Conservation (phyloP, 192 early-diverging fungal species). For the Borealophlyctis nickersoniae region DNA sequence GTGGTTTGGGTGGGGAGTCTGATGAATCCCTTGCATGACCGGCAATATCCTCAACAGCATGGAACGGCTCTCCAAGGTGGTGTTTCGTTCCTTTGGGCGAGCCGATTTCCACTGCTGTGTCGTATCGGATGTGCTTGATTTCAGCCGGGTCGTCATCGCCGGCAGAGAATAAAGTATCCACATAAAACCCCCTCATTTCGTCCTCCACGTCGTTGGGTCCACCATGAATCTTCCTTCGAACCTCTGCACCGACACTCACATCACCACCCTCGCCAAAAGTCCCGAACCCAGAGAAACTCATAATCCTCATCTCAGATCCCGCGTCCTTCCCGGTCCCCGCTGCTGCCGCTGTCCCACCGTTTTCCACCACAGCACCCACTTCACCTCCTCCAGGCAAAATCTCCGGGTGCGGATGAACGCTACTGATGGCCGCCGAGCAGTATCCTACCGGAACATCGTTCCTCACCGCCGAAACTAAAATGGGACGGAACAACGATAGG, state of each 20-base stretch:
- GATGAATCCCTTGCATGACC: not conserved
- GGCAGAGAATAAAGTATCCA: slow-evolving; percentile 3
- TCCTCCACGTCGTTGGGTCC: not conserved
- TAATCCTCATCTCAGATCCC: slow-evolving; percentile 1
- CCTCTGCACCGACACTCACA: no score
- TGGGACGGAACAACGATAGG: slow-evolving; percentile 1
- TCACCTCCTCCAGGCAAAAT: slow-evolving; percentile 5
- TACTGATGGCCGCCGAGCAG: slow-evolving; percentile 15
- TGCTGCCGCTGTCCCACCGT: not conserved
- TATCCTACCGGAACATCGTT: slow-evolving; percentile 26
- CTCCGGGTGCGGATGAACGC: slow-evolving; percentile 13
- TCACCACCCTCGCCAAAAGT: no score
- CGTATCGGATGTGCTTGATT: not conserved
- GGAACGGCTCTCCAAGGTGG: not conserved
- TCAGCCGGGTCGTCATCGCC: not conserved
- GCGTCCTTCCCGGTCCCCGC: no score
- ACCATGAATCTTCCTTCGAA: not conserved
- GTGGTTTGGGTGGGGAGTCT: not conserved
- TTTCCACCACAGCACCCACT: not conserved
- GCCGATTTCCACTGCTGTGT: not conserved
- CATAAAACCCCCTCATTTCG: not conserved
- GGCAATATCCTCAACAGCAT: not conserved
- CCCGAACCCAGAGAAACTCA: slow-evolving; percentile 2
- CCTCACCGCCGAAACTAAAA: slow-evolving; percentile 3
- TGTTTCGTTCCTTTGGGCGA: not conserved